Conservation (phyloP, 2,329 filamentous ascomycete genomes). For the Fusarium luffae region DNA sequence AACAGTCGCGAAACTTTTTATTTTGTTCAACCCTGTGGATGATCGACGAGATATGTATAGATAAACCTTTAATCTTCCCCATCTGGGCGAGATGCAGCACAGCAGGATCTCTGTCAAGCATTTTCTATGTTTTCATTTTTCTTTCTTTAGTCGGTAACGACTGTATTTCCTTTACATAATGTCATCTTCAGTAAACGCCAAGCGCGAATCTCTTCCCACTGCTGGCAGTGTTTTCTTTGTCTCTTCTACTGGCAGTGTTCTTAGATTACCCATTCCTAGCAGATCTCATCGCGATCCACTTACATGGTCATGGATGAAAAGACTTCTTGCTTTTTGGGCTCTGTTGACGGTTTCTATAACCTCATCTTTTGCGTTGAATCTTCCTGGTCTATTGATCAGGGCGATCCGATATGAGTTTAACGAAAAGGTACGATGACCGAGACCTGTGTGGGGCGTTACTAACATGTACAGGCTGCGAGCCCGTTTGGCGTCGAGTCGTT, state of each 20-base stretch:
- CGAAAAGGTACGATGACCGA: not conserved
- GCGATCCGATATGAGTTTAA: conserved; percentile 16
- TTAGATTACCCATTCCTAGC: conserved; percentile 34
- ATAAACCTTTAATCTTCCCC: conserved; percentile 14
- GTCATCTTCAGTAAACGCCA: not conserved
- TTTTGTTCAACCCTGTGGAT: not conserved
- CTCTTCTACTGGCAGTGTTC: conserved; percentile 29
- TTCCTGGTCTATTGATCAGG: conserved; percentile 10
- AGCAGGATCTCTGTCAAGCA: not conserved
- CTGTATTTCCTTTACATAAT: not conserved
- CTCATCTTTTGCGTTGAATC: conserved; percentile 13
- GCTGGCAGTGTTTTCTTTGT: conserved; percentile 43
- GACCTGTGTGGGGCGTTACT: fast-evolving
- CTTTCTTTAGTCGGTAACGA: not conserved
- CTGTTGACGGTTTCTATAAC: conserved; percentile 20
- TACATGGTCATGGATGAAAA: conserved; percentile 27
- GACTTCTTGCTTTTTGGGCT: conserved; percentile 18
- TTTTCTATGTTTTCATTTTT: not conserved
- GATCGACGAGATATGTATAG: not conserved
- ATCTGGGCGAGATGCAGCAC: not conserved
- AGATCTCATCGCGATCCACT: conserved; percentile 32
- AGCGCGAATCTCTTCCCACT: conserved; percentile 32
- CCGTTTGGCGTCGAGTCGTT: conserved; percentile 5
- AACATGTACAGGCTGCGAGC: not conserved
- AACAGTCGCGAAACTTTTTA: conserved; percentile 1